Base-by-base conservation (phyloP, 164 flowering plant genomes). In the Annona squamosa region DNA sequence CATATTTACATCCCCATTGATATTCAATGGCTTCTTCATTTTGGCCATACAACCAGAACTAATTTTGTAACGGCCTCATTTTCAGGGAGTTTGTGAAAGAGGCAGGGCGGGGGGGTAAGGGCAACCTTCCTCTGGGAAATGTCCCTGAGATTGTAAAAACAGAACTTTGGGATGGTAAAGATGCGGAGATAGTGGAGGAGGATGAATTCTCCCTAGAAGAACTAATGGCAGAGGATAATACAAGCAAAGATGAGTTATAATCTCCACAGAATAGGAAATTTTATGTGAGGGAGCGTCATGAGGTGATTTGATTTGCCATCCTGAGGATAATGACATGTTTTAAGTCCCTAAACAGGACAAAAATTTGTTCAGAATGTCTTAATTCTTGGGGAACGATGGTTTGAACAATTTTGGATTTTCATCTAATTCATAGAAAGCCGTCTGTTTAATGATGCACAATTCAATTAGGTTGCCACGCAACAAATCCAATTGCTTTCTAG, bases 201-300 rank as follows among this genome's bases (percentile, higher is more conserved):
- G 99, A 95, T 70, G 99, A 95, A 75, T 95, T 95, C 77, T 95
- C 99, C n/a, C 97, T 95, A 18, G 99, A 95, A 65, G 99, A 95
- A 79, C 94, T 95, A 46, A 90, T 95, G 99, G 90, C 86, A 6
- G 97, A 87, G 10, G 97, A 87, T 17, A 46, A 71, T 42, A 17
- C 78, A 62, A 79, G 71, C 79, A 87, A 87, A 73, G 92, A 89
- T 78, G 94, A 92, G 12, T 42, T 66, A 46, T 41, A 42, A 43
- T 43, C 59, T 52, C 59, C 59, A 52, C 59, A 52, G 9, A 52
- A 52, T 4, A 52, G 59, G 59, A 52, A 52, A 52, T 7, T 7
- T 52, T 52, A 52, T 7, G 9, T 52, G 13, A 52, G 13, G 59
- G 59, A 52, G 59, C 13, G 2, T 52, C 59, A 52, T 10, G 59